phyloP scores from a whole-genome alignment of 345 rosid genomes.

The Capsella bursapastoris region DNA sequence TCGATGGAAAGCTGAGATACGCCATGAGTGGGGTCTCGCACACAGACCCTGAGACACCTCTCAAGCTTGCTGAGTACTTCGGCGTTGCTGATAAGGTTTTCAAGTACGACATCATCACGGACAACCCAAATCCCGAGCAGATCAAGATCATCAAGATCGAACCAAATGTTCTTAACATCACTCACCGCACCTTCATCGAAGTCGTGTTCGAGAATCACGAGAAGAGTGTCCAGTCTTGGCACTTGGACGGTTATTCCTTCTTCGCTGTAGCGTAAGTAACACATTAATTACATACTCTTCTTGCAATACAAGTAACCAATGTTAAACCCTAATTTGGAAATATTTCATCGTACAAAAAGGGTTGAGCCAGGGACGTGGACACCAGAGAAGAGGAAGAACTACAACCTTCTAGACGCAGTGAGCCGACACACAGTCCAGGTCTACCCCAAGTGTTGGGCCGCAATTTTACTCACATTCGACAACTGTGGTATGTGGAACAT shows the following conservation, averaged over 20 bases:
- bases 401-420: slow-evolving; percentile 81
- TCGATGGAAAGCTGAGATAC: slow-evolving; percentile 57
- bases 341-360: slow-evolving; percentile 38
- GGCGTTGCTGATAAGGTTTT: slow-evolving; percentile 53
- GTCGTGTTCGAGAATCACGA: slow-evolving; percentile 75
- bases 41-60: slow-evolving; percentile 57
- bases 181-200: slow-evolving; percentile 73
- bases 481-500: slow-evolving; percentile 96
- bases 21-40: slow-evolving; percentile 68
- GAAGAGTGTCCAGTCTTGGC: slow-evolving; percentile 69
- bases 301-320: background rate
- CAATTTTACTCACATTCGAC: slow-evolving; percentile 76
- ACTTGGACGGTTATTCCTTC: slow-evolving; percentile 76
- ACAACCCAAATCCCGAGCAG: slow-evolving; percentile 45
- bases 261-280: slow-evolving; percentile 78
- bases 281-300: background rate
- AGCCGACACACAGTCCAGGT: slow-evolving; percentile 83
- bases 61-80: slow-evolving; percentile 68
- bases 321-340: background rate
- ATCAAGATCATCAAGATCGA: slow-evolving; percentile 30
- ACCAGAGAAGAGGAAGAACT: slow-evolving; percentile 76
- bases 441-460: slow-evolving; percentile 87
- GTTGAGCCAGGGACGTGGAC: slow-evolving; percentile 83
- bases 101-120: slow-evolving; percentile 56
- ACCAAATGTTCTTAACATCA: slow-evolving; percentile 63